Base-by-base conservation (phyloP, 495 filamentous ascomycete genomes). In the Neurospora sp. region DNA sequence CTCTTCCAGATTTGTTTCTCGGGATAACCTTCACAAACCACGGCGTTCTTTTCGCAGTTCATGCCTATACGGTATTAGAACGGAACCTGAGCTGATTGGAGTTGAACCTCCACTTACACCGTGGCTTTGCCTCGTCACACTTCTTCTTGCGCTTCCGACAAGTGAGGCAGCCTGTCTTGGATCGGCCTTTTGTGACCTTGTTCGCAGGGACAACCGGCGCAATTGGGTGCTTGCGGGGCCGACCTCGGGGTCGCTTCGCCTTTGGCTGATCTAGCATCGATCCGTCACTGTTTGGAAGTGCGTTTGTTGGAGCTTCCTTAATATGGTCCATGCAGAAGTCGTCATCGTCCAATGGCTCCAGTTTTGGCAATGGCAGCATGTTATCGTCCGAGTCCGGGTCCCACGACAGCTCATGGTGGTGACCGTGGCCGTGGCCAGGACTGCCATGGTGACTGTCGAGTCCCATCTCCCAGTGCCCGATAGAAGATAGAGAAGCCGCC, bases 121-220 rank as follows among this genome's bases (percentile, higher is more conserved):
- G 85, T 72, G 94, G 94, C 78, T 94, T 96, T n/a, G 90, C 90
- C 84, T 98, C 94, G 79, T 97, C 94, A 83, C 94, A 98, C 84
- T 98, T 98, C 91, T 97, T 98, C 85, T 97, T 97, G 39, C 94
- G 86, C 78, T 92, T 91, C 72, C 94, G 88, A 84, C 94, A 98
- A 69, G 94, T 97, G 72, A 96, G 91, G 82, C 94, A 97, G 1
- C 94, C 94, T 4, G 94, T 97, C 85, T 97, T 97, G 73, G 93
- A 96, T 23, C 94, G 87, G n/a, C 92, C 92, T 77, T 96, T 96
- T 69, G 93, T 89, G 72, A 92, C 81, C 76, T 96, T 96, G 81
- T 85, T 88, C 39, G 81, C 79, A 14, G 77, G 73, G 44, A 81
- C 74, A 69, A 81, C 81, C 39, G 86, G 82, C 8, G 86, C 85